Evolutionary conservation across 345 rosid species (phyloP), one percentile per base, ranked within the genome.

Genomic region (Arabidopsis arenosa): DNA sequence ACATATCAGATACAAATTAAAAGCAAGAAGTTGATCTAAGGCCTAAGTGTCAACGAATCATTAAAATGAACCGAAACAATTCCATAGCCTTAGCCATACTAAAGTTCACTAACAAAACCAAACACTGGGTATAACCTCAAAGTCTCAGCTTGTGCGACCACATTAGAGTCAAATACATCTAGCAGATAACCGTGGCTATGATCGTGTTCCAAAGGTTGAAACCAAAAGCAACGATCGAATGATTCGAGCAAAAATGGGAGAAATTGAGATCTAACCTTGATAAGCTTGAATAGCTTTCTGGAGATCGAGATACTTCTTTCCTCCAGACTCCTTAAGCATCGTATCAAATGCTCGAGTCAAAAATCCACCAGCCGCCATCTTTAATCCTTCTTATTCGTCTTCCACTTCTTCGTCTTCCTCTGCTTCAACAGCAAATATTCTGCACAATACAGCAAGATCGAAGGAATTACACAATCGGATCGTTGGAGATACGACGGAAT

Each of bases 311-410:
- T 59, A 82, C 88, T 90, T 92, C 81, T 89, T 92, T 69, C 90
- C 81, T 17, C 87, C 83, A 68, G 96, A 90, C 82, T 95, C 99
- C 83, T 92, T 95, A 75, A 95, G 93, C 86, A 95, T 92, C 73
- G 94, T 83, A 86, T 95, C 98, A 71, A 95, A 92, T 37, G 97
- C 97, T 43, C 99, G 93, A 80, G 80, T 84, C 72, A 95, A 84
- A 67, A 95, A 95, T 23, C 98, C 99, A 28, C 97, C 99, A 11
- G 98, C 99, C 73, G 98, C 99, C 86, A 79, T 87, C 13, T 63
- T 53, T 68, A 14, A 51, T 21, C 58, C 52, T 39, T 21, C 59
- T 33, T 66, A 47, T 43, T 49, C 12, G 9, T 64, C 30, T 66
- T 72, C 56, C 6, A 13, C 48, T 63, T 66, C 36, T 30, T 47